phyloP scores from a whole-genome alignment of 148 eudicot species.

The Spergularia bocconei region DNA sequence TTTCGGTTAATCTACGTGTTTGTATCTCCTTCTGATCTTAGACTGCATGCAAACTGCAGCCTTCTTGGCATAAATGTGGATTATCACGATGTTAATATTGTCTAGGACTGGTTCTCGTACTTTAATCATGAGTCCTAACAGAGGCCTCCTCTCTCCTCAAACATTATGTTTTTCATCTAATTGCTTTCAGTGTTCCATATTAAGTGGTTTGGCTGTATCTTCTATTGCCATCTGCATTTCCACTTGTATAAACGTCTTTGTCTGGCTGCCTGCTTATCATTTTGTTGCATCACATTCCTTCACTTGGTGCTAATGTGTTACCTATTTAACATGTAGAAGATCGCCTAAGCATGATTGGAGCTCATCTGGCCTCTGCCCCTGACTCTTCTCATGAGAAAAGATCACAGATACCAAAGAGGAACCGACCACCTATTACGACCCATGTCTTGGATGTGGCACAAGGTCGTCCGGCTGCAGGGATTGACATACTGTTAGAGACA shows the following conservation, averaged over 20 bases:
- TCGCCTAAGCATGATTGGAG: conserved; percentile 70
- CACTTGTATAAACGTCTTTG: no score
- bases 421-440: conserved; percentile 89
- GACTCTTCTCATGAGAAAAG: conserved; percentile 32
- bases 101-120: no score
- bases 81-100: background rate
- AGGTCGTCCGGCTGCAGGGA: conserved; percentile 65
- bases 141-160: no score
- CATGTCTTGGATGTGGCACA: conserved; percentile 73
- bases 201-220: no score
- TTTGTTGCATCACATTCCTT: background rate
- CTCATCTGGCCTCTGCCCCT: conserved; percentile 57
- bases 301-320: conserved; percentile 11
- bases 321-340: conserved; percentile 66
- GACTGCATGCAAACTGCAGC: background rate
- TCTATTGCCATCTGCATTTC: no score
- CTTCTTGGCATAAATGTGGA: background rate
- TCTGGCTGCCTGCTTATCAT: no score
- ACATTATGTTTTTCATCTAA: no score
- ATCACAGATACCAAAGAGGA: conserved; percentile 46
- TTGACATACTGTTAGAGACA: conserved; percentile 69
- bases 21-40: background rate
- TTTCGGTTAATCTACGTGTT: background rate
- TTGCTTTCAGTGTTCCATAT: no score
- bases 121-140: no score